These are phyloP conservation scores for Sphaerulina vaccinii DNA, from an alignment of 2,329 filamentous ascomycete species.

Conservation along the genomic window DNA sequence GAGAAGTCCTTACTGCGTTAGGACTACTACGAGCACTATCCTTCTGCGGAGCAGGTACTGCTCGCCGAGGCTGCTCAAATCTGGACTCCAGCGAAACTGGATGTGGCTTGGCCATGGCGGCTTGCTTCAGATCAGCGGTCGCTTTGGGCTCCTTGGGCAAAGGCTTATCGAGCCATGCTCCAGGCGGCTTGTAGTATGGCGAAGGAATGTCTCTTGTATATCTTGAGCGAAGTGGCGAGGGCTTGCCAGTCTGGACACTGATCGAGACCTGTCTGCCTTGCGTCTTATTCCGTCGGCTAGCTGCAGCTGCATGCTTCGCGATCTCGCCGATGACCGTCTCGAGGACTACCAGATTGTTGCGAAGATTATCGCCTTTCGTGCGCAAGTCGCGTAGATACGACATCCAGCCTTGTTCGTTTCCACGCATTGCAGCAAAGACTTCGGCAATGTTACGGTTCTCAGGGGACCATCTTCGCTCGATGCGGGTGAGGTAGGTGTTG, in stretches of 20 bases:
- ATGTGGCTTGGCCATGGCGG: conserved; percentile 24
- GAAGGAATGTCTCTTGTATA: conserved; percentile 16
- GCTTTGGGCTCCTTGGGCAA: conserved; percentile 23
- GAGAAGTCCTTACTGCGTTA: conserved; percentile 20
- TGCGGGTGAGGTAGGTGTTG: conserved; percentile 67
- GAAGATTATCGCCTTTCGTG: conserved; percentile 68
- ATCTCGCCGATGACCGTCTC: conserved; percentile 79
- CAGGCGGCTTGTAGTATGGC: conserved; percentile 12
- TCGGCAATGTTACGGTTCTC: conserved; percentile 61
- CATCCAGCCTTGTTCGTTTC: conserved; percentile 88
- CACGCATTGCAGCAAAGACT: conserved; percentile 86
- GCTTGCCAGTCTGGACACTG: conserved; percentile 1
- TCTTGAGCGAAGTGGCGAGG: conserved; percentile 19
- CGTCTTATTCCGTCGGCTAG: conserved; percentile 66
- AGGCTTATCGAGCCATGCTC: conserved; percentile 26
- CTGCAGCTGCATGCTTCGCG: conserved; percentile 77
- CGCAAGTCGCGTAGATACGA: conserved; percentile 75
- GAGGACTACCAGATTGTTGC: conserved; percentile 68
- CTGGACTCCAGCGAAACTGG: conserved; percentile 25
- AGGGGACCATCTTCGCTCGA: conserved; percentile 55
- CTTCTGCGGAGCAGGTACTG: conserved; percentile 18
- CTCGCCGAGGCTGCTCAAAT: conserved; percentile 27
- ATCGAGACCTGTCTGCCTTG: conserved; percentile 22
- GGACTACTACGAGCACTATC: conserved; percentile 9
- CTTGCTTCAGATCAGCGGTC: conserved; percentile 4